Base-by-base conservation (phyloP, 306 rosid genomes). In the Cercis canadensis region DNA sequence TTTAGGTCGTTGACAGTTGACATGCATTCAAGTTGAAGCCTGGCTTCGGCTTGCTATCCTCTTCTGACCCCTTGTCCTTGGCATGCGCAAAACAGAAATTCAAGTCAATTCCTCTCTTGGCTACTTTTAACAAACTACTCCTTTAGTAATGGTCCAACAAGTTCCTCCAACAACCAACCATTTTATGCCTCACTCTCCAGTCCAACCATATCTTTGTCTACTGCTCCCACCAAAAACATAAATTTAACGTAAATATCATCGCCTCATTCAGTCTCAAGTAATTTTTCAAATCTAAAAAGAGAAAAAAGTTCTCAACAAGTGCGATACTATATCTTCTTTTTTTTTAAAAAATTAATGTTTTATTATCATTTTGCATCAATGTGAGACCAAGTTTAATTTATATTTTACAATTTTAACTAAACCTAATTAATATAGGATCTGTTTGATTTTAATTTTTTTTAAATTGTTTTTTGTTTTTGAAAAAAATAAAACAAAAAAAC, bases 141-240 rank as follows among this genome's bases (percentile, higher is more conserved):
- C 67, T 77, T 80, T 37, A 41, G 69, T 67, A 69, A 75, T 77
- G 81, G 67, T 55, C 82, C 80, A 70, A 67, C 44, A 14, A 77
- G 57, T 83, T 73, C 64, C 15, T 56, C 79, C 58, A 80, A 73
- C 81, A 74, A 87, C 96, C 82, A 70, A 73, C 83, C 77, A 40
- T 68, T 77, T 75, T 61, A 71, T 59, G 70, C 64, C 70, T 72
- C 75, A 47, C 60, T 80, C 77, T 45, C 69, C 55, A 63, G 78
- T 67, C 74, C 79, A 46, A 78, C 81, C 37, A 69, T 75, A 40
- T 81, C 75, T 67, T 79, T 82, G 74, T 74, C 84, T 53, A 65
- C 75, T 67, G 69, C 75, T 52, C 74, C 79, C 59, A 65, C 58
- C 73, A 57, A 53, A 43, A 61, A 76, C 68, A 52, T n/a, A 8